Conservation (phyloP, 257 asterid genomes). For the Rehmannia glutinosa region DNA sequence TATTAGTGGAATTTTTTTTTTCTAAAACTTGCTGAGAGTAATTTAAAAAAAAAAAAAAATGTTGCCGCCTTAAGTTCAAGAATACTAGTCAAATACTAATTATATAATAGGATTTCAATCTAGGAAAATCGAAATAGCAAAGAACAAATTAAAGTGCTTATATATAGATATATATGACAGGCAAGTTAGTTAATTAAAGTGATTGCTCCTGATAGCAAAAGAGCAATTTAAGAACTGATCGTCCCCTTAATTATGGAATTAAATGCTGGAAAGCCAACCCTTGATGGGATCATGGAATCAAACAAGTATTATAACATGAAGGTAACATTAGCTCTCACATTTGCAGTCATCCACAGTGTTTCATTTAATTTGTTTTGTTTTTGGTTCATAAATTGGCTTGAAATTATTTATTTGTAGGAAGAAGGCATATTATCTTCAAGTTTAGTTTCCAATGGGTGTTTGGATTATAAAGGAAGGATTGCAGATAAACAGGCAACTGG, state of each 20-base stretch:
- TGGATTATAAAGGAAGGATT: conserved; percentile 52
- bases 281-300: not conserved
- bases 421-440: conserved; percentile 13
- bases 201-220: too few species aligned
- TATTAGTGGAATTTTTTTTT: too few species aligned
- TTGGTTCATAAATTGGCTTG: not conserved
- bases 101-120: too few species aligned
- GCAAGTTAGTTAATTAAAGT: too few species aligned
- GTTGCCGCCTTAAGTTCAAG: conserved; percentile 22
- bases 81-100: conserved; percentile 6
- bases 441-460: conserved; percentile 58
- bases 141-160: too few species aligned
- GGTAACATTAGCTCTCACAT: conserved; percentile 2
- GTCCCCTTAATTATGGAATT: conserved; percentile 17
- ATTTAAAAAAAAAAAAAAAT: too few species aligned
- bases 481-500: conserved; percentile 58
- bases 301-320: conserved; percentile 7
- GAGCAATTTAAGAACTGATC: too few species aligned
- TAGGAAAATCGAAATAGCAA: too few species aligned
- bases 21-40: too few species aligned
- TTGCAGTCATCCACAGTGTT: not conserved
- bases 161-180: too few species aligned
- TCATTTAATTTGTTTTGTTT: not conserved
- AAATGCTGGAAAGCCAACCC: not conserved
- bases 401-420: conserved; percentile 16